Evolutionary conservation across 148 eudicot genomes (phyloP).

Genomic region (Limonium bicolor): DNA sequence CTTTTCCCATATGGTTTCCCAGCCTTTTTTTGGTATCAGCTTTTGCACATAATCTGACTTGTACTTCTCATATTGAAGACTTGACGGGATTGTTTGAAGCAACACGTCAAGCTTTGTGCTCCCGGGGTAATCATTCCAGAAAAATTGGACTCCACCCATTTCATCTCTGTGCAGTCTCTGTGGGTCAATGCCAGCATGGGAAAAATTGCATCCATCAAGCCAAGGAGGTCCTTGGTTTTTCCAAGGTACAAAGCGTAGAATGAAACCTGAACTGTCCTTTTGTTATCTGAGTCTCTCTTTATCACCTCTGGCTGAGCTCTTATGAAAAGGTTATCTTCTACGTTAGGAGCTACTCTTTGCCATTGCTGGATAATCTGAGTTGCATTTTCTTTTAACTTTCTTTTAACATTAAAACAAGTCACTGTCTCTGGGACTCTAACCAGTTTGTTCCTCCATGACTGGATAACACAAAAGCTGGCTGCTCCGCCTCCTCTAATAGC

Average conservation of each 20-base stretch:
- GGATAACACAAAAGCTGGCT: too few relatives aligned
- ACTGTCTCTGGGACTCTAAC: conserved; percentile 6
- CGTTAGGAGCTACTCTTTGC: conserved; percentile 18
- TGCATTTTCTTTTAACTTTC: conserved; percentile 8
- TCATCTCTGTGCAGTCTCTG: conserved; percentile 11
- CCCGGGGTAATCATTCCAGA: conserved; percentile 7
- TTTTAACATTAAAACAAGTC: conserved; percentile 11
- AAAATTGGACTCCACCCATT: conserved; percentile 17
- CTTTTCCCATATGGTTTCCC: conserved; percentile 18
- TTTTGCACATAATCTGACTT: conserved; percentile 28
- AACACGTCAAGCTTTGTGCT: not conserved
- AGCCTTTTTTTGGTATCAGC: conserved; percentile 17
- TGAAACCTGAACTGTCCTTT: conserved; percentile 7
- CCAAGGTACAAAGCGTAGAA: conserved; percentile 22
- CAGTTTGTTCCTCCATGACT: too few relatives aligned
- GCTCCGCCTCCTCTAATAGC: too few relatives aligned
- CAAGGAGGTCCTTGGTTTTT: conserved; percentile 2
- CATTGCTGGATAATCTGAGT: conserved; percentile 14
- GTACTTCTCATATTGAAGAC: conserved; percentile 7
- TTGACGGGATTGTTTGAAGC: not conserved
- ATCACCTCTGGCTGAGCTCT: conserved; percentile 6
- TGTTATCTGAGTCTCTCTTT: not conserved
- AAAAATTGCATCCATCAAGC: conserved; percentile 7
- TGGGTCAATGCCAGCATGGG: conserved; percentile 13
- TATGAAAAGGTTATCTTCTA: conserved; percentile 13